These are phyloP conservation scores for Maudiozyma barnettii DNA, from an alignment of 805 yeast species.

Conservation along the genomic window DNA sequence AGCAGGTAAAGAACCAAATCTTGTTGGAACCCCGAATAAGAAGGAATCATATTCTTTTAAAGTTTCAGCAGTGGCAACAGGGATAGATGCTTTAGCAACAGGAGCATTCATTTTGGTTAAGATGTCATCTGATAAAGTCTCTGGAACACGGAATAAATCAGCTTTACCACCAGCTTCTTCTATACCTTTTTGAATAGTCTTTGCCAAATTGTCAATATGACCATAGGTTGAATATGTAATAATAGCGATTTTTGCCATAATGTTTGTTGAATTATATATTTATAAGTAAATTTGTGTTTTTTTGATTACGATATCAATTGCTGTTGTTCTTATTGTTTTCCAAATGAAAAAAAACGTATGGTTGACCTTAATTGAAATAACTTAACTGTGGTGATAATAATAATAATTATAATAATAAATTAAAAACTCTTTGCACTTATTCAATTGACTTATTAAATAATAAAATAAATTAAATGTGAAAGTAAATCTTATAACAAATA, in stretches of 20 bases:
- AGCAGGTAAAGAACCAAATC: constrained; percentile 68
- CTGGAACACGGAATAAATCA: constrained; percentile 65
- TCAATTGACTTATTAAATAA: too few species aligned
- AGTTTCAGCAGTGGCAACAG: constrained; percentile 49
- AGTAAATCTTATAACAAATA: too few species aligned
- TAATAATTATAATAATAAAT: too few species aligned
- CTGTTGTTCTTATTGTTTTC: too few species aligned
- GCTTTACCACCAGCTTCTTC: constrained; percentile 62
- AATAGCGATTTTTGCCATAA: constrained; percentile 36
- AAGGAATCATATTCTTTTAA: constrained; percentile 61
- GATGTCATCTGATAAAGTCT: constrained; percentile 58
- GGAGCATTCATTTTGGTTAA: constrained; percentile 54
- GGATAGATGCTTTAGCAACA: constrained; percentile 44
- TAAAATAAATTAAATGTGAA: too few species aligned
- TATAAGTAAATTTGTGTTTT: neutral
- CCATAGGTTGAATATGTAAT: constrained; percentile 72
- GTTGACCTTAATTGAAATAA: too few species aligned
- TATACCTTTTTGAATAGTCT: constrained; percentile 59
- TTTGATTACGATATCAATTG: neutral
- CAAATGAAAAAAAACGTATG: too few species aligned
- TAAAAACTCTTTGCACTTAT: too few species aligned
- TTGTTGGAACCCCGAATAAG: constrained; percentile 73
- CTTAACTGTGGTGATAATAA: too few species aligned
- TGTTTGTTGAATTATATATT: neutral
- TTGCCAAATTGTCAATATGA: constrained; percentile 63